Conservation (phyloP, 2,329 filamentous ascomycete species). For the Bipolaris sorokiniana region DNA sequence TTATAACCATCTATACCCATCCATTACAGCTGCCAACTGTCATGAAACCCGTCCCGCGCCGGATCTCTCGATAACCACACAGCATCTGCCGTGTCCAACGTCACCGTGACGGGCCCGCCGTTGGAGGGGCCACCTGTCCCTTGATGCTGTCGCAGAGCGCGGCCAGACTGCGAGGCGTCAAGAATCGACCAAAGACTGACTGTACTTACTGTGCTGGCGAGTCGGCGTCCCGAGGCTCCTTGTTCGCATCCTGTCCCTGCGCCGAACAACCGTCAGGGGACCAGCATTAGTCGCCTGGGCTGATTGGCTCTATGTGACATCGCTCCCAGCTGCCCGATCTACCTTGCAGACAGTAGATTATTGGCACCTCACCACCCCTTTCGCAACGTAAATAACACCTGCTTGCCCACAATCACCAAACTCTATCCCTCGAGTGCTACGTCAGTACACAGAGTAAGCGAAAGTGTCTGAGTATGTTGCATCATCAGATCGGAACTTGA, state of each 20-base stretch:
- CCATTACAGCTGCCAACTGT: slow-evolving; percentile 24
- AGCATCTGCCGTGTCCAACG: background rate
- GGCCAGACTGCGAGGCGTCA: background rate
- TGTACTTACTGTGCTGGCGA: slow-evolving; percentile 8
- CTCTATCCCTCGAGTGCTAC: background rate
- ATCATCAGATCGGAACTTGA: background rate
- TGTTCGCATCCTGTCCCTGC: slow-evolving; percentile 33
- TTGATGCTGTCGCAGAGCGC: background rate
- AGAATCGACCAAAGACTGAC: background rate
- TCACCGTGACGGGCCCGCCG: background rate
- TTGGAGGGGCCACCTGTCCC: background rate
- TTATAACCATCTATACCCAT: slow-evolving; percentile 20
- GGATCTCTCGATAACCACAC: background rate
- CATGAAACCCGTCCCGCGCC: slow-evolving; percentile 34
- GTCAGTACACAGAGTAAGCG: no score
- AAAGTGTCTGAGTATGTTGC: no score
- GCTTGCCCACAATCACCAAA: slow-evolving; percentile 1
- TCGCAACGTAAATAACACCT: slow-evolving; percentile 20
- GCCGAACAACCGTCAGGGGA: slow-evolving; percentile 26
- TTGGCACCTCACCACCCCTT: slow-evolving; percentile 19
- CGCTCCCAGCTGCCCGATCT: slow-evolving; percentile 20
- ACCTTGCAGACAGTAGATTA: slow-evolving; percentile 13
- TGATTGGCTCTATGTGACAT: slow-evolving; percentile 23
- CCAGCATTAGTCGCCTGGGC: slow-evolving; percentile 16
- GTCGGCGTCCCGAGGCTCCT: slow-evolving; percentile 22